Percentiles rank a stretch among this genome's conserved stretches.
phyloP scores from a whole-genome alignment of 768 basidiomycete species.

The Trametes cingulata region DNA sequence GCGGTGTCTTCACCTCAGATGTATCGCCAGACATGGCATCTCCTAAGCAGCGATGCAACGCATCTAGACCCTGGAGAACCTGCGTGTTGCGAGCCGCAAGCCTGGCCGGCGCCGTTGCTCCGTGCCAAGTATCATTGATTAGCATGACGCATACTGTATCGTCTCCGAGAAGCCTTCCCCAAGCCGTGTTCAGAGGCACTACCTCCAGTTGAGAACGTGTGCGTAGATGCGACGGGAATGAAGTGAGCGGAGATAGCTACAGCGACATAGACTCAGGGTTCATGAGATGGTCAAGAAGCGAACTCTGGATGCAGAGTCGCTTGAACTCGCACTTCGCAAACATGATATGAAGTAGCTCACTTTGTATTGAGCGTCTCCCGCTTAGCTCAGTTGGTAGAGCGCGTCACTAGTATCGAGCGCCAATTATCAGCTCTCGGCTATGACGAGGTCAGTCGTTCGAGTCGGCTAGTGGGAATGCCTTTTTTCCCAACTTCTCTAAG shows the following conservation, averaged over 20 bases:
- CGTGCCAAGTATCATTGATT: not conserved
- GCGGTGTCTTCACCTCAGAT: not conserved
- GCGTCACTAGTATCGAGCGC: slow-evolving; percentile 56
- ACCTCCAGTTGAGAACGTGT: no score
- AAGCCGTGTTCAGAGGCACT: no score
- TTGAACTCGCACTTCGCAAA: no score
- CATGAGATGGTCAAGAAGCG: no score
- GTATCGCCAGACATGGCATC: slow-evolving; percentile 45
- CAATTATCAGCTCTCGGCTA: slow-evolving; percentile 23
- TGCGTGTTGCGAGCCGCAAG: no score
- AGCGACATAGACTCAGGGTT: no score
- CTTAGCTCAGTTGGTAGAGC: slow-evolving; percentile 53
- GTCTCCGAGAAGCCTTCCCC: no score
- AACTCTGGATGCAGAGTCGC: no score
- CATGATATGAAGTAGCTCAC: no score
- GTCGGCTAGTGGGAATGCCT: slow-evolving; percentile 43
- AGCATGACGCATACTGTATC: no score
- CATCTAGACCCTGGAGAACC: slow-evolving; percentile 5
- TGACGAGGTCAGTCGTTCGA: slow-evolving; percentile 71
- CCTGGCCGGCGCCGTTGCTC: not conserved
- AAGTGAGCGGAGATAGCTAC: no score
- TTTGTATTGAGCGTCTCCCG: slow-evolving; percentile 26
- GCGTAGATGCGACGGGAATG: no score
- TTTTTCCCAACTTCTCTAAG: not conserved
- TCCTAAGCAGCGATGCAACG: slow-evolving; percentile 49